phyloP scores from a whole-genome alignment of 2,329 filamentous ascomycete species.

The Diaporthe ilicicola region DNA sequence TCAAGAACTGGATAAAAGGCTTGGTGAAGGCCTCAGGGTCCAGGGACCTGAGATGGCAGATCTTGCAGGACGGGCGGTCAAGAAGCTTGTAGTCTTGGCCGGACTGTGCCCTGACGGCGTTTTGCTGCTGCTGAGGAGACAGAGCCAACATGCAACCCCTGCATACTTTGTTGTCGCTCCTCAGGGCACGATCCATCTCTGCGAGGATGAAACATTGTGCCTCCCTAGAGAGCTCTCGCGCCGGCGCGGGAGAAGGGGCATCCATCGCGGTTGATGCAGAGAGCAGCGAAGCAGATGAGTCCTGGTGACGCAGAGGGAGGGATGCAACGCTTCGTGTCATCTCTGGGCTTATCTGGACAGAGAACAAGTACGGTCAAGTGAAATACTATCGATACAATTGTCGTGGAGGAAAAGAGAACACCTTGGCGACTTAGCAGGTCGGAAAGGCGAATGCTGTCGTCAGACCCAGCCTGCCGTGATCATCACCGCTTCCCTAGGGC shows the following conservation, averaged over 20 bases:
- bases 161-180: conserved; percentile 21
- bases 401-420: conserved; percentile 6
- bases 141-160: conserved; percentile 10
- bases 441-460: conserved; percentile 10
- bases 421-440: not conserved
- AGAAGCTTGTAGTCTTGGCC: conserved; percentile 19
- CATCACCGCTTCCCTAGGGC: not conserved
- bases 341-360: not conserved
- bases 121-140: not conserved
- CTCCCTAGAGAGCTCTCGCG: conserved; percentile 13
- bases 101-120: not conserved
- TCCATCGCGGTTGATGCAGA: not conserved
- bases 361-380: not conserved
- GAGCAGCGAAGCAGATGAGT: conserved; percentile 1
- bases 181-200: conserved; percentile 4
- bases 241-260: not conserved
- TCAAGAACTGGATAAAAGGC: conserved; percentile 88
- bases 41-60: conserved; percentile 38
- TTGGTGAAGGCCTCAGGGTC: conserved; percentile 75
- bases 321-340: conserved; percentile 23
- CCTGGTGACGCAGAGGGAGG: conserved; percentile 16
- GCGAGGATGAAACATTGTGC: conserved; percentile 14
- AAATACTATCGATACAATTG: not conserved
- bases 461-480: conserved; percentile 6
- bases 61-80: conserved; percentile 14